A percentile compares a stretch with the other conserved stretches of the same genome.
phyloP scores from a whole-genome alignment of 805 yeast genomes.

The Spencermartinsiella europaea region DNA sequence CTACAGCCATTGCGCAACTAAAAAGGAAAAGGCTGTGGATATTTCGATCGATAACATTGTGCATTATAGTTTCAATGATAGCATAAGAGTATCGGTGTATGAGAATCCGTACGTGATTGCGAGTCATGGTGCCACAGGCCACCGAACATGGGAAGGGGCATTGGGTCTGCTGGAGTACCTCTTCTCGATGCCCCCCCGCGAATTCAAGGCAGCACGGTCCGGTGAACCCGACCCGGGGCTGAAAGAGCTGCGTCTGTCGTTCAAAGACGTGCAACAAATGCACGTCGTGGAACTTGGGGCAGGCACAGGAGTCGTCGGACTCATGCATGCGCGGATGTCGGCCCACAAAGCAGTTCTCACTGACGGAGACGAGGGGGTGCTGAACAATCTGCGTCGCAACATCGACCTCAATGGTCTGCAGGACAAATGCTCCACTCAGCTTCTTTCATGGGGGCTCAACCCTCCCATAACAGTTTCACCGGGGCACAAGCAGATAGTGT shows the following conservation, averaged over 20 bases:
- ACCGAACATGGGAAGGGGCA: constrained; percentile 93
- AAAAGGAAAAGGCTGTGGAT: background rate
- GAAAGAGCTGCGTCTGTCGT: background rate
- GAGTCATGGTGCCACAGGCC: constrained; percentile 72
- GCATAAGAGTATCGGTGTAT: background rate
- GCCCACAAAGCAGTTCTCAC: constrained; percentile 42
- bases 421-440: constrained; percentile 9
- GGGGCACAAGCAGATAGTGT: constrained; percentile 39
- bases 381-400: constrained; percentile 44
- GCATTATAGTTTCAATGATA: constrained; percentile 4
- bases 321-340: constrained; percentile 30
- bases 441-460: constrained; percentile 22
- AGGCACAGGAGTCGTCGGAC: constrained; percentile 81
- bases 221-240: background rate
- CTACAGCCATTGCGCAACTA: background rate
- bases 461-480: constrained; percentile 1
- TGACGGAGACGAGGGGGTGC: constrained; percentile 60
- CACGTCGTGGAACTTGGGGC: constrained; percentile 70
- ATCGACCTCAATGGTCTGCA: constrained; percentile 38
- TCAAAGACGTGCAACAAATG: background rate
- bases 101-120: constrained; percentile 23
- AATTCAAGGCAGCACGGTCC: background rate
- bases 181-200: constrained; percentile 12
- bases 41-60: constrained; percentile 3
- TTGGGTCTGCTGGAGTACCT: constrained; percentile 55